Base-by-base conservation (phyloP, 2,329 filamentous ascomycete genomes). In the Zopfia rhizophila region DNA sequence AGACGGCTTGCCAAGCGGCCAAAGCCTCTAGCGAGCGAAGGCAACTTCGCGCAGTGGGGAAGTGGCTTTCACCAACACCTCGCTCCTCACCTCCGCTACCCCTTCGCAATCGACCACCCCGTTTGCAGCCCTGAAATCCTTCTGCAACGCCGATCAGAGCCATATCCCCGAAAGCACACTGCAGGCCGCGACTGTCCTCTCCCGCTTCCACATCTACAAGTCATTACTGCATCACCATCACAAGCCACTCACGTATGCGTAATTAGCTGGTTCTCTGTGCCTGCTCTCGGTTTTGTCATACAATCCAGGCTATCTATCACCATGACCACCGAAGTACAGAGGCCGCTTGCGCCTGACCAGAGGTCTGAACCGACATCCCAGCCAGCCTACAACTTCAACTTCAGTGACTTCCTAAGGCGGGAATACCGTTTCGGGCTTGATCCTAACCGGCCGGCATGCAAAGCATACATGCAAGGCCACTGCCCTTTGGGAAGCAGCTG, bases 391-490 rank as follows among this genome's bases (percentile, higher is more conserved):
- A 83, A 78, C 60, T 96, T 97, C 79, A 84, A 83, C 71, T 96
- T 97, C 80, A 87, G 85, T 22, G 88, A 90, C 33, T 96, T 96
- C 76, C 84, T 96, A 25, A 87, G 87, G 56, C 79, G 85, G 51
- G 91, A 89, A 57, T 91, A 94, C 73, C 86, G 91, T 53, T 92
- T 95, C 74, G 89, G 89, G 55, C 86, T 96, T 38, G 84, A 90
- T 16, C 83, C 88, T 25, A 60, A 72, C 33, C 72, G 76, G 0
- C 90, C 92, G 30, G 79, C 89, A 67, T 97, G 94, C 79, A 90
- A 89, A 68, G 87, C 91, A 49, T 97, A 91, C 76, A 81, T 89
- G 50, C 83, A 90, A 51, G 91, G 91, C 29, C 88, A 92, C 74
- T 97, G 94, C 68, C 91, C 92, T 1, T 82, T 92, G 53, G 93